Evolutionary conservation across 495 filamentous ascomycete species (phyloP).

Genomic region (Penicillium steckii): DNA sequence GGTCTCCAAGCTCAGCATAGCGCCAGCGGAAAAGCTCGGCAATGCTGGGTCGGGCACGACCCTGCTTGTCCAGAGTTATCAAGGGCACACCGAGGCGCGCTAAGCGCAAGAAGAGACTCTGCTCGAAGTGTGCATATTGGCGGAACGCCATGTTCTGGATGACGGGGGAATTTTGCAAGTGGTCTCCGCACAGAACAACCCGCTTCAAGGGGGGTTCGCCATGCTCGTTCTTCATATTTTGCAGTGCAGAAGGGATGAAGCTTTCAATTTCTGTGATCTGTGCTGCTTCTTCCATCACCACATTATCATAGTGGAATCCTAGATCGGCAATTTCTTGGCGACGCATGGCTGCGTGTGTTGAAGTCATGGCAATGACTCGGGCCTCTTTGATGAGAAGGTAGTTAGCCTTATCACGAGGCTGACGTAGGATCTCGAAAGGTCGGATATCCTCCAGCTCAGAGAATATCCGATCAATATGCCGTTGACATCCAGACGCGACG

Average conservation of each 20-base stretch:
- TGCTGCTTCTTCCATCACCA: conserved; percentile 98
- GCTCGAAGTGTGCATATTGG: conserved; percentile 93
- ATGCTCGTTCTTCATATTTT: conserved; percentile 68
- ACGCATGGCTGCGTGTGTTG: conserved; percentile 97
- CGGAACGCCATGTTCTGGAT: conserved; percentile 95
- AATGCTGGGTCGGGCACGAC: conserved; percentile 81
- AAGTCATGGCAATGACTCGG: conserved; percentile 96
- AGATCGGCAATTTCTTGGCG: conserved; percentile 85
- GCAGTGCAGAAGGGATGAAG: conserved; percentile 89
- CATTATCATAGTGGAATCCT: conserved; percentile 96
- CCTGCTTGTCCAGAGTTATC: conserved; percentile 89
- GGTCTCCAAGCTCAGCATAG: conserved; percentile 75
- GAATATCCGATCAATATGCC: conserved; percentile 90
- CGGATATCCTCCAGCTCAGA: conserved; percentile 88
- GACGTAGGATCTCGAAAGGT: conserved; percentile 90
- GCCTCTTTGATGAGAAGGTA: conserved; percentile 95
- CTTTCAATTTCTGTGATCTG: conserved; percentile 98
- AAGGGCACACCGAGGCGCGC: conserved; percentile 87
- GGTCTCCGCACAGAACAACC: conserved; percentile 91
- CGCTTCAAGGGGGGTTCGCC: conserved; percentile 77
- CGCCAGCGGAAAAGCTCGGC: conserved; percentile 93
- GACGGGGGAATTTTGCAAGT: conserved; percentile 94
- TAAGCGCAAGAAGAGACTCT: conserved; percentile 89
- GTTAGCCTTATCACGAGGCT: conserved; percentile 86
- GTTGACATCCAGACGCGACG: conserved; percentile 80